phyloP scores from a whole-genome alignment of 495 filamentous ascomycete genomes.

The Penicillium nucicola region DNA sequence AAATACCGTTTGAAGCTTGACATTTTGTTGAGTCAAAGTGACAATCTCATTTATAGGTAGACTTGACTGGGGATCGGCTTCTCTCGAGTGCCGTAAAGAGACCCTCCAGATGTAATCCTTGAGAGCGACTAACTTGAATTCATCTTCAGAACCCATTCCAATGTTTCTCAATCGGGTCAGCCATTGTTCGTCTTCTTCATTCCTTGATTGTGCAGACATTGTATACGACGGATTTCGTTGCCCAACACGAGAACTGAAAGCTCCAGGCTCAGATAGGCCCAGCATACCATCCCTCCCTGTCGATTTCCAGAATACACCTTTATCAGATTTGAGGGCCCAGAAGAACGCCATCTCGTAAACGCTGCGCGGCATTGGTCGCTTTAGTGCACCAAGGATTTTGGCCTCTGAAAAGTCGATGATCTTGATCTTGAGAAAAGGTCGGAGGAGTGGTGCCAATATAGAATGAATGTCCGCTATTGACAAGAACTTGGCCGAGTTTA shows the following conservation, averaged over 20 bases:
- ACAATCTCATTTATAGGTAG: conserved; percentile 65
- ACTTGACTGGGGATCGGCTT: conserved; percentile 26
- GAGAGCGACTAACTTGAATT: conserved; percentile 82
- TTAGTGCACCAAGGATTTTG: conserved; percentile 75
- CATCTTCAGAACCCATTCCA: conserved; percentile 80
- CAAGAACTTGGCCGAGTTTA: conserved; percentile 71
- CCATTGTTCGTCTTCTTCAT: conserved; percentile 98
- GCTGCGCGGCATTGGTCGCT: conserved; percentile 72
- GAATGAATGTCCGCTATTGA: conserved; percentile 79
- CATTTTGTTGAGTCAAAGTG: conserved; percentile 62
- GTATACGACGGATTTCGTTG: conserved; percentile 28
- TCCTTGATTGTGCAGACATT: conserved; percentile 51
- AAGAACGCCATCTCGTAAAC: conserved; percentile 81
- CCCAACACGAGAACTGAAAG: conserved; percentile 20
- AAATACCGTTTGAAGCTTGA: conserved; percentile 84
- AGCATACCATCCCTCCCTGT: conserved; percentile 63
- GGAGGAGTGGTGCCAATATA: conserved; percentile 73
- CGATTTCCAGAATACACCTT: conserved; percentile 81
- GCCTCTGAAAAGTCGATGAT: conserved; percentile 65
- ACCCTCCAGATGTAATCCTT: conserved; percentile 91
- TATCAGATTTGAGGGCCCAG: conserved; percentile 81
- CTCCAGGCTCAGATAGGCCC: conserved; percentile 48
- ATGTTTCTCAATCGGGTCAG: conserved; percentile 76
- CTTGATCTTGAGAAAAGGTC: conserved; percentile 74
- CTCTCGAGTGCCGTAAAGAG: conserved; percentile 63